phyloP scores from a whole-genome alignment of 2,329 filamentous ascomycete genomes.

The Exophiala sp. region DNA sequence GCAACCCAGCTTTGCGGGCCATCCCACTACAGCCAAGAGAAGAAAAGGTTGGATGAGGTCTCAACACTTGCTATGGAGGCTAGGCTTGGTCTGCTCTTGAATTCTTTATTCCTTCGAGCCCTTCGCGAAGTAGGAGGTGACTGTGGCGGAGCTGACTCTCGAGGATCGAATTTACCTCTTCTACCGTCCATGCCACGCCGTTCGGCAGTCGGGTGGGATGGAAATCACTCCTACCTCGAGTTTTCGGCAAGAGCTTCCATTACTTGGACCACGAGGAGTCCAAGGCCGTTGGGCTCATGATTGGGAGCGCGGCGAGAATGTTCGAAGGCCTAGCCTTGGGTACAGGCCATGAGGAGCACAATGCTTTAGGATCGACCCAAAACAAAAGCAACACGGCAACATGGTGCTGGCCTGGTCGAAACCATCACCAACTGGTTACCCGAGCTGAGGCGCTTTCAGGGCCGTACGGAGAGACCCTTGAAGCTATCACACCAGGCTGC shows the following conservation, averaged over 20 bases:
- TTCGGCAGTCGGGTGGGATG: slow-evolving; percentile 25
- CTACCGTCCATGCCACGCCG: slow-evolving; percentile 18
- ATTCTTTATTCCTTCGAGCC: slow-evolving; percentile 15
- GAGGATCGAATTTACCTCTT: slow-evolving; percentile 15
- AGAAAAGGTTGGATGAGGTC: too few species aligned
- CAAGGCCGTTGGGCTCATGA: slow-evolving; percentile 22
- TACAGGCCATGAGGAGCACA: slow-evolving; percentile 19
- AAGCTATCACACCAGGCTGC: slow-evolving; percentile 23
- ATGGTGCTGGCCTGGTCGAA: slow-evolving; percentile 20
- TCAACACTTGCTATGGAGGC: too few species aligned
- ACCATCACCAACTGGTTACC: slow-evolving; percentile 25
- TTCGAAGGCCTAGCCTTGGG: slow-evolving; percentile 23
- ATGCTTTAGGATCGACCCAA: slow-evolving; percentile 18
- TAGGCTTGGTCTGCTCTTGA: too few species aligned
- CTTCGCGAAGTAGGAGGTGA: neutral
- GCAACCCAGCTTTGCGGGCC: too few species aligned
- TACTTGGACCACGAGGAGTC: slow-evolving; percentile 23
- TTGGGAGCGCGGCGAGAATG: slow-evolving; percentile 24
- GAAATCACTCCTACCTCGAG: slow-evolving; percentile 24
- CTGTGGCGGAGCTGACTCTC: slow-evolving; percentile 9
- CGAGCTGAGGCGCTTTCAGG: slow-evolving; percentile 23
- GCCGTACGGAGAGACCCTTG: slow-evolving; percentile 24
- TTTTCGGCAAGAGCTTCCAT: slow-evolving; percentile 26
- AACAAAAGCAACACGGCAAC: slow-evolving; percentile 21
- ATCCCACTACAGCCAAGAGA: too few species aligned